Conservation (phyloP, 768 basidiomycete genomes). For the Paxillus ammoniavirescens region DNA sequence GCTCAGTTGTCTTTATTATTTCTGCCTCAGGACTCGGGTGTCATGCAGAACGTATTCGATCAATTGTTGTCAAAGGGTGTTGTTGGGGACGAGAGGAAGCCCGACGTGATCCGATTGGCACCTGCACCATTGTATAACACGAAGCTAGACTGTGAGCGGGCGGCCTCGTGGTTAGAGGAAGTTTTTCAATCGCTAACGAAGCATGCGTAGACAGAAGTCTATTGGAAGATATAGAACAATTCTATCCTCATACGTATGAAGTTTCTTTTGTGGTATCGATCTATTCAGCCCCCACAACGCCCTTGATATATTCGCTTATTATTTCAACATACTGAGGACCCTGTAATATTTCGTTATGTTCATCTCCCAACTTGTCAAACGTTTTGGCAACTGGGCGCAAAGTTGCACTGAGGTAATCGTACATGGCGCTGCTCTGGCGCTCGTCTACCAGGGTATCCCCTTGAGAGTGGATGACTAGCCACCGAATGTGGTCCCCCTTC, state of each 20-base stretch:
- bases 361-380: constrained; percentile 41
- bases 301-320: constrained; percentile 40
- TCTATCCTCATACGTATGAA: constrained; percentile 1
- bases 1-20: constrained; percentile 88
- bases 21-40: constrained; percentile 50
- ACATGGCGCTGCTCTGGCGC: constrained; percentile 61
- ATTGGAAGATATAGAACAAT: not conserved
- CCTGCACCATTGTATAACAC: constrained; percentile 89
- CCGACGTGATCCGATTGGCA: constrained; percentile 88
- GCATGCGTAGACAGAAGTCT: constrained; percentile 3
- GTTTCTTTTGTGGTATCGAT: constrained; percentile 1
- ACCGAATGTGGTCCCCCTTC: constrained; percentile 40
- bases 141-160: constrained; percentile 70
- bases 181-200: constrained; percentile 39
- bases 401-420: constrained; percentile 44
- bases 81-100: constrained; percentile 87
- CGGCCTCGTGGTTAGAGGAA: constrained; percentile 62
- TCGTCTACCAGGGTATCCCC: constrained; percentile 69
- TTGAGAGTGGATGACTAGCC: constrained; percentile 75
- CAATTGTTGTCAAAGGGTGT: constrained; percentile 69
- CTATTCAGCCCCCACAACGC: constrained; percentile 1
- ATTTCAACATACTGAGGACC: constrained; percentile 44
- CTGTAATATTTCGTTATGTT: constrained; percentile 55
- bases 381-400: constrained; percentile 30
- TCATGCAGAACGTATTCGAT: constrained; percentile 72